These are phyloP conservation scores for Ceriops decandra DNA, from an alignment of 345 rosid genomes.

Conservation along the genomic window DNA sequence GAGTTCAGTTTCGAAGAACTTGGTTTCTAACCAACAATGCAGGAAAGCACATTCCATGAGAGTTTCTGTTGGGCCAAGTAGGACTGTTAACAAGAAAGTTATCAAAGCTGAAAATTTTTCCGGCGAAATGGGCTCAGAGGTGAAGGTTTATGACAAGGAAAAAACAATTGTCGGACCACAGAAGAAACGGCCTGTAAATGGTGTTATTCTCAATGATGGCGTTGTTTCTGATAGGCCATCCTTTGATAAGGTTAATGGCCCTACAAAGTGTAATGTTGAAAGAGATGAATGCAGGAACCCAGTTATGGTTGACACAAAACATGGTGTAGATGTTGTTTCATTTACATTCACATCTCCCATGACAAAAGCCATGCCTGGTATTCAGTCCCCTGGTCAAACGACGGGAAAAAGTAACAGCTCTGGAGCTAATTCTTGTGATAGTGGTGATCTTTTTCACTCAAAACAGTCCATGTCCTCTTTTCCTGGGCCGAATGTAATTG, in stretches of 20 bases:
- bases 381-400: conserved; percentile 29
- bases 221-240: conserved; percentile 31
- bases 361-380: conserved; percentile 34
- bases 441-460: conserved; percentile 18
- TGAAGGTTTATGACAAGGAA: conserved; percentile 32
- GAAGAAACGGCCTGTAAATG: conserved; percentile 41
- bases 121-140: conserved; percentile 29
- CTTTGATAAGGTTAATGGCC: conserved; percentile 33
- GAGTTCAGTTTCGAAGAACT: conserved; percentile 33
- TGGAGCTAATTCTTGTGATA: conserved; percentile 20
- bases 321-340: conserved; percentile 70
- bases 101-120: conserved; percentile 35
- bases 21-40: conserved; percentile 33
- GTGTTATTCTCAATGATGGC: conserved; percentile 24
- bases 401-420: conserved; percentile 26
- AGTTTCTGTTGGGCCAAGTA: conserved; percentile 34
- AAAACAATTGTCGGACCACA: conserved; percentile 37
- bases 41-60: conserved; percentile 32
- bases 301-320: conserved; percentile 32
- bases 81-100: conserved; percentile 36
- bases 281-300: conserved; percentile 31
- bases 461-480: conserved; percentile 31
- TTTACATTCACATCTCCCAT: conserved; percentile 84
- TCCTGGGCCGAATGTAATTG: conserved; percentile 42
- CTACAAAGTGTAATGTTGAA: conserved; percentile 42